Evolutionary conservation across 2,329 filamentous ascomycete species (phyloP), one percentile per base, ranked within the genome.

Genomic region (Cytospora piceicola): DNA sequence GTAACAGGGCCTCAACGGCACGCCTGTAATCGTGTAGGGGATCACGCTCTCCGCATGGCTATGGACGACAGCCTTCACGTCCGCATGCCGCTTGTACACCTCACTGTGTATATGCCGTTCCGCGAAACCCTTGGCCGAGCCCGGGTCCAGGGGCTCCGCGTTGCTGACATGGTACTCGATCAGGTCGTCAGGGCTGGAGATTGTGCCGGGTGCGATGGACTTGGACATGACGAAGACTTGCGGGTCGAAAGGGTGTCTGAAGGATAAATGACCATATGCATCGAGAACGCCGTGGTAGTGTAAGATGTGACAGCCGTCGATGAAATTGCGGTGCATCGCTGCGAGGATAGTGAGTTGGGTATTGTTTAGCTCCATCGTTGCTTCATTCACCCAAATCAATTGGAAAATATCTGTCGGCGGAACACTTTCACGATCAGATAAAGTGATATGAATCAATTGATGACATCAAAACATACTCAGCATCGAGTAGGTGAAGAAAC

Each of bases 221-320:
- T 76, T 75, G 17, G 81, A 80, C 76, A 85, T 81, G 65, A 85
- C 76, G 72, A 83, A 85, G 56, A 76, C 74, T 3, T 77, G 72
- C 1, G 78, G 71, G 12, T 83, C 79, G 42, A 72, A 61, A 0
- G 83, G 83, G 64, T 83, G 79, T 7, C 84, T 78, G 24, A 84
- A 76, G 2, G 83, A 85, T 15, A 87, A 75, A 68, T 87, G 84
- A 22, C 84, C 83, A 69, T 82, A 86, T 0, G 81, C 83, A 65
- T 85, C 84, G 42, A 87, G 71, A 9, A 86, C 77, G 56, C 75
- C 75, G 58, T 84, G 75, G 61, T 81, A 72, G 71, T 85, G 81
- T 3, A 85, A 78, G 63, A 85, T 84, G 70, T 84, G 82, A 67
- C 77, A 79, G 29, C 80, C 81, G 7, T 75, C 77, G 24, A 84